A percentile compares a stretch with the other conserved stretches of the same genome.
phyloP scores from a whole-genome alignment of 768 basidiomycete genomes.

The Boletus rufocinnamomeus region DNA sequence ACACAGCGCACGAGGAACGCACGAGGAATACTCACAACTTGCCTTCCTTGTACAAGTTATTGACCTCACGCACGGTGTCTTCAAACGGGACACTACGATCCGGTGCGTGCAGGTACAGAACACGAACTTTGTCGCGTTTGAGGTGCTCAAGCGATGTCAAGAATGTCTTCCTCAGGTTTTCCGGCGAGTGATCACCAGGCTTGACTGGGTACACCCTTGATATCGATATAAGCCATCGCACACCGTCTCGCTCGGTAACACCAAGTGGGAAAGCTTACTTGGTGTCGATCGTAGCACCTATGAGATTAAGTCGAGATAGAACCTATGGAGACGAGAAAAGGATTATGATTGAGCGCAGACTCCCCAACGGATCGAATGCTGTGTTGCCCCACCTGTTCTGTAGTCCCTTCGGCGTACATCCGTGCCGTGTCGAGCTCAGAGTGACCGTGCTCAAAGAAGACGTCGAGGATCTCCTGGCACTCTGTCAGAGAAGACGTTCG shows the following conservation, averaged over 20 bases:
- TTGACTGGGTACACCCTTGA: constrained; percentile 42
- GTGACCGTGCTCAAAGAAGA: constrained; percentile 44
- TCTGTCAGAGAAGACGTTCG: constrained; percentile 38
- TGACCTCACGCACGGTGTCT: constrained; percentile 53
- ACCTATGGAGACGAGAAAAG: constrained; percentile 26
- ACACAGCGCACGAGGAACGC: neutral
- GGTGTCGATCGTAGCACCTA: constrained; percentile 46
- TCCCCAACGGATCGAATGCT: neutral
- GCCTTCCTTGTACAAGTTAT: constrained; percentile 58
- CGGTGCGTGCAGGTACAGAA: constrained; percentile 62
- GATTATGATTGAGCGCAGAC: neutral
- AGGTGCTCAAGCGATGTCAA: constrained; percentile 47
- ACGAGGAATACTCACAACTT: constrained; percentile 43
- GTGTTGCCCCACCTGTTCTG: constrained; percentile 45
- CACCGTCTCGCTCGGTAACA: neutral
- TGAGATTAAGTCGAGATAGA: constrained; percentile 43
- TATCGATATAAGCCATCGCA: constrained; percentile 4
- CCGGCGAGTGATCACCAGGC: constrained; percentile 45
- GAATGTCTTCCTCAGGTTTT: constrained; percentile 46
- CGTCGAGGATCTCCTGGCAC: constrained; percentile 48
- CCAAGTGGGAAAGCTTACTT: constrained; percentile 35
- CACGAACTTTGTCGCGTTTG: constrained; percentile 46
- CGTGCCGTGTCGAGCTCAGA: constrained; percentile 54
- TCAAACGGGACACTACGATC: constrained; percentile 59
- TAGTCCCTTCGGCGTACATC: constrained; percentile 53